Percentiles rank a stretch among this genome's conserved stretches.
Conservation (phyloP, 495 filamentous ascomycete genomes). For the Neurospora sp. region DNA sequence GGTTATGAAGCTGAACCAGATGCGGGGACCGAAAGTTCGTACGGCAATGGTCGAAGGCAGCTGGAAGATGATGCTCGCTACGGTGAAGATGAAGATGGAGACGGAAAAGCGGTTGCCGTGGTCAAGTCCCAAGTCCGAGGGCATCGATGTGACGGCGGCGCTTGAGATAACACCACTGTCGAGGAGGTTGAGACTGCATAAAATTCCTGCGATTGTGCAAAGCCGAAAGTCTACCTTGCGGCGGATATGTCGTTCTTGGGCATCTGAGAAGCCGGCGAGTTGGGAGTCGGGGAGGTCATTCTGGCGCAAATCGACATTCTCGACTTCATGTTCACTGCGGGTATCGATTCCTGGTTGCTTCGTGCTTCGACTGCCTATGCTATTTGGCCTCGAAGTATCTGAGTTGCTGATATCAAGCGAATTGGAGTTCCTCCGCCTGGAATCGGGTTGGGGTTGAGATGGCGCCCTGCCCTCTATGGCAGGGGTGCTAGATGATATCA, state of each 20-base stretch:
- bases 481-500: background rate
- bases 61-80: slow-evolving; percentile 65
- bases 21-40: slow-evolving; percentile 54
- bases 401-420: background rate
- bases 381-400: background rate
- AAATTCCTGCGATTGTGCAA: slow-evolving; percentile 63
- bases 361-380: background rate
- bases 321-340: background rate
- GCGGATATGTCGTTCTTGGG: slow-evolving; percentile 34
- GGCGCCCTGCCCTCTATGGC: background rate
- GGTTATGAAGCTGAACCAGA: slow-evolving; percentile 61
- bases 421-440: background rate
- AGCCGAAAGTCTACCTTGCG: slow-evolving; percentile 63
- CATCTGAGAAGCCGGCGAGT: background rate
- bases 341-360: background rate
- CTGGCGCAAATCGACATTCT: background rate
- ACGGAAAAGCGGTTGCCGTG: slow-evolving; percentile 58
- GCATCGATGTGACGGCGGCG: slow-evolving; percentile 67
- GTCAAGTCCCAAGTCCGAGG: slow-evolving; percentile 49
- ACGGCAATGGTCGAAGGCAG: slow-evolving; percentile 64
- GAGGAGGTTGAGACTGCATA: slow-evolving; percentile 63
- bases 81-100: slow-evolving; percentile 71
- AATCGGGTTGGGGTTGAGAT: background rate
- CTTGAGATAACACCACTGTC: slow-evolving; percentile 71
- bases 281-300: background rate